phyloP scores from a whole-genome alignment of 768 basidiomycete species.

The Psilocybe cyanescens region DNA sequence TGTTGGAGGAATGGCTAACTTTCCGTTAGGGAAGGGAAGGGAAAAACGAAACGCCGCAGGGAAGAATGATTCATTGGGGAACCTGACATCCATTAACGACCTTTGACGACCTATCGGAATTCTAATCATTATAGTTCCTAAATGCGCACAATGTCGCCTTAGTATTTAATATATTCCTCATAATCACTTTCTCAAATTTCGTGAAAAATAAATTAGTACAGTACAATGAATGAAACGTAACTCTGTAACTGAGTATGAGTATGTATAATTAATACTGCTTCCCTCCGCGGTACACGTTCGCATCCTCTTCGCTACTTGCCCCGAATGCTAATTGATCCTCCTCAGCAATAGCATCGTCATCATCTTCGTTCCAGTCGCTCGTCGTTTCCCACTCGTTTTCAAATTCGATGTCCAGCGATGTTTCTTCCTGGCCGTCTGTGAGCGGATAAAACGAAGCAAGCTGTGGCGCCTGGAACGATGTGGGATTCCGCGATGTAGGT shows the following conservation, averaged over 20 bases:
- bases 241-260: not conserved
- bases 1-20: not conserved
- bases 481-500: constrained; percentile 59
- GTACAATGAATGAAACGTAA: not conserved
- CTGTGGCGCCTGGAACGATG: constrained; percentile 43
- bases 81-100: not conserved
- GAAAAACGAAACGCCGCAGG: constrained; percentile 49
- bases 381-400: constrained; percentile 91
- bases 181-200: not conserved
- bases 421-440: constrained; percentile 59
- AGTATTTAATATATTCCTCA: not conserved
- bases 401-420: constrained; percentile 76
- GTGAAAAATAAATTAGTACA: not conserved
- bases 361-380: constrained; percentile 91
- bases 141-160: not conserved
- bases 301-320: constrained; percentile 31
- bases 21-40: constrained; percentile 48
- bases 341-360: constrained; percentile 74
- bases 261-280: not conserved
- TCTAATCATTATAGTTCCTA: not conserved
- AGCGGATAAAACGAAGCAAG: constrained; percentile 67
- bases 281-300: not conserved
- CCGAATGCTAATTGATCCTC: constrained; percentile 77
- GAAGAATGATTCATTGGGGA: constrained; percentile 30
- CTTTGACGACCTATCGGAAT: not conserved